A percentile compares a stretch with the other conserved stretches of the same genome.
Conservation (phyloP, 2,329 filamentous ascomycete species). For the Aspergillus ochraceus region DNA sequence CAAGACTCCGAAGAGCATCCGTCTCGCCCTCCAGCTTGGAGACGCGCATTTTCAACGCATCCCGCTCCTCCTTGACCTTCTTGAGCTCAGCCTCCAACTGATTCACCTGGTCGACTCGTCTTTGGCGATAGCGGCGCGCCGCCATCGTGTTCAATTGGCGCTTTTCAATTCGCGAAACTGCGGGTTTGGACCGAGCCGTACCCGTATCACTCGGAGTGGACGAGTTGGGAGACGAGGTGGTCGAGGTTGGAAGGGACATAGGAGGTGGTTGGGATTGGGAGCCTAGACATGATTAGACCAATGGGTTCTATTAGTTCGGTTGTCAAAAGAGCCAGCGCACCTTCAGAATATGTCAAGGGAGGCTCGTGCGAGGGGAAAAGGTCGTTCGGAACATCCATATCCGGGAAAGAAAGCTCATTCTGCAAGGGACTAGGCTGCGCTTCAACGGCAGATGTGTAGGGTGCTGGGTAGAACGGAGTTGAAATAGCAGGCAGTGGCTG, state of each 20-base stretch:
- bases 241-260: background rate
- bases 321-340: background rate
- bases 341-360: constrained; percentile 1
- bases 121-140: constrained; percentile 9
- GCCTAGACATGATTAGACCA: background rate
- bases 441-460: constrained; percentile 1
- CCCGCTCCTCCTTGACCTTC: constrained; percentile 8
- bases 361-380: constrained; percentile 4
- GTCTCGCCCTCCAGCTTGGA: constrained; percentile 16
- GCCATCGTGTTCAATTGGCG: constrained; percentile 11
- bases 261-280: background rate
- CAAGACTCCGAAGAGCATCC: constrained; percentile 6
- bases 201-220: constrained; percentile 6
- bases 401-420: background rate
- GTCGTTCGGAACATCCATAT: background rate
- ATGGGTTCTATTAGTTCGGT: background rate
- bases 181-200: background rate
- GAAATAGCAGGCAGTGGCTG: constrained; percentile 3
- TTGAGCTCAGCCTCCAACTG: constrained; percentile 12
- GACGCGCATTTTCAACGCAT: constrained; percentile 10
- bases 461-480: background rate
- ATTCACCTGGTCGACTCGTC: constrained; percentile 10
- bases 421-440: background rate
- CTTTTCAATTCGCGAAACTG: constrained; percentile 8
- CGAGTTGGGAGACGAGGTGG: constrained; percentile 3